A percentile compares a stretch with the other conserved stretches of the same genome.
Evolutionary conservation across 805 yeast genomes (phyloP).

Genomic region (Candida hispaniensis): DNA sequence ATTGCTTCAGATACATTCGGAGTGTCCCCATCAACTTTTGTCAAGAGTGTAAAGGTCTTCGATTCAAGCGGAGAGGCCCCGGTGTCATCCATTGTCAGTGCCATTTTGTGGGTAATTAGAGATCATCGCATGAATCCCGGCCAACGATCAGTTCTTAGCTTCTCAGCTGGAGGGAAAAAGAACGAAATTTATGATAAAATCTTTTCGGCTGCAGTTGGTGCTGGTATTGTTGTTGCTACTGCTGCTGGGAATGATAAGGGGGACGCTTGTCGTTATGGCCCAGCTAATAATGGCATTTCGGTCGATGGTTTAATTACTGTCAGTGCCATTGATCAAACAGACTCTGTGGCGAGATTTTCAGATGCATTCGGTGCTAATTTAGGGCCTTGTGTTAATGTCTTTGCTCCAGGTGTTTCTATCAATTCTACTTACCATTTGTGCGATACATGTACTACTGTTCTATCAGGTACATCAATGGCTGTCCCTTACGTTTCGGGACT

Average conservation of each 20-base stretch:
- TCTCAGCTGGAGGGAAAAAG: conserved; percentile 7
- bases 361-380: conserved; percentile 7
- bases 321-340: conserved; percentile 3
- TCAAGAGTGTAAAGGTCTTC: conserved; percentile 48
- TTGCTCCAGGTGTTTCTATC: conserved; percentile 91
- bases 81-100: conserved; percentile 46
- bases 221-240: conserved; percentile 27
- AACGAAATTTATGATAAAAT: conserved; percentile 29
- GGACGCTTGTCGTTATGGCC: conserved; percentile 8
- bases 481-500: conserved; percentile 94
- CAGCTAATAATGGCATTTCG: conserved; percentile 6
- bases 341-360: conserved; percentile 1
- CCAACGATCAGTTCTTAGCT: conserved; percentile 8
- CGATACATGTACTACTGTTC: conserved; percentile 25
- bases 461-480: conserved; percentile 95
- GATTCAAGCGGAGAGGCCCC: conserved; percentile 44
- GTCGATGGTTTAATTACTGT: conserved; percentile 7
- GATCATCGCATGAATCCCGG: conserved; percentile 20
- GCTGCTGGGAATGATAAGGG: conserved; percentile 11
- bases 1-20: conserved; percentile 43
- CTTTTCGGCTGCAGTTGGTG: conserved; percentile 2
- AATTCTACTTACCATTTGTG: conserved; percentile 39
- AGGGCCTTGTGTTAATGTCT: conserved; percentile 91
- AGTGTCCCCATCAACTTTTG: conserved; percentile 39
- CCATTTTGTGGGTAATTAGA: conserved; percentile 44